phyloP scores from a whole-genome alignment of 2,329 filamentous ascomycete species.

The Colletotrichum paranaense region DNA sequence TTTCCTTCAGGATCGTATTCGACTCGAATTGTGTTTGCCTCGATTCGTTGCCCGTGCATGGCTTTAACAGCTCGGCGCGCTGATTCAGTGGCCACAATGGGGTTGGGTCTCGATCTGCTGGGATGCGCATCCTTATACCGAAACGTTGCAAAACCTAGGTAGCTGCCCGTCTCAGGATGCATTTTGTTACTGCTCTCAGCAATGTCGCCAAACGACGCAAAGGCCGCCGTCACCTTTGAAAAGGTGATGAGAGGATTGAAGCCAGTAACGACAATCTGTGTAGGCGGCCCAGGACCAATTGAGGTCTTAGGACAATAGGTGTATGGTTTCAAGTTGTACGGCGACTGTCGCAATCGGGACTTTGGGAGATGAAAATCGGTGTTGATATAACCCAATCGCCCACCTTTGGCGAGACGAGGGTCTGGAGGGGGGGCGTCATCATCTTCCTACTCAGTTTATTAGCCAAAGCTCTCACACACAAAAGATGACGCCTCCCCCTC shows the following conservation, averaged over 20 bases:
- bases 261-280: conserved; percentile 93
- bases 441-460: conserved; percentile 78
- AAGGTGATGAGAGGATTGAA: conserved; percentile 92
- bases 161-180: conserved; percentile 93
- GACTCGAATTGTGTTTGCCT: conserved; percentile 80
- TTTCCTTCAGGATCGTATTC: conserved; percentile 91
- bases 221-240: conserved; percentile 79
- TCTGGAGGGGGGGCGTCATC: conserved; percentile 84
- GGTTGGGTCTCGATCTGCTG: conserved; percentile 60
- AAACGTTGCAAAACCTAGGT: conserved; percentile 92
- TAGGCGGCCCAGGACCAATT: conserved; percentile 88
- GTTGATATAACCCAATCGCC: conserved; percentile 74
- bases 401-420: conserved; percentile 81
- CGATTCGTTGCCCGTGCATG: conserved; percentile 84
- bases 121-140: conserved; percentile 81
- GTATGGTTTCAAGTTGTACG: conserved; percentile 86
- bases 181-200: conserved; percentile 93
- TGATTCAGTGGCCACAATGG: conserved; percentile 79
- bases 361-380: conserved; percentile 77
- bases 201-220: conserved; percentile 87
- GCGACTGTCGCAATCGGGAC: conserved; percentile 76
- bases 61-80: conserved; percentile 83
- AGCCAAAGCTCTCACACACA: conserved; percentile 64
- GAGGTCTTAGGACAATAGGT: conserved; percentile 85
- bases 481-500: conserved; percentile 73